phyloP scores from a whole-genome alignment of 2,329 filamentous ascomycete species.

The Amphichorda felina region DNA sequence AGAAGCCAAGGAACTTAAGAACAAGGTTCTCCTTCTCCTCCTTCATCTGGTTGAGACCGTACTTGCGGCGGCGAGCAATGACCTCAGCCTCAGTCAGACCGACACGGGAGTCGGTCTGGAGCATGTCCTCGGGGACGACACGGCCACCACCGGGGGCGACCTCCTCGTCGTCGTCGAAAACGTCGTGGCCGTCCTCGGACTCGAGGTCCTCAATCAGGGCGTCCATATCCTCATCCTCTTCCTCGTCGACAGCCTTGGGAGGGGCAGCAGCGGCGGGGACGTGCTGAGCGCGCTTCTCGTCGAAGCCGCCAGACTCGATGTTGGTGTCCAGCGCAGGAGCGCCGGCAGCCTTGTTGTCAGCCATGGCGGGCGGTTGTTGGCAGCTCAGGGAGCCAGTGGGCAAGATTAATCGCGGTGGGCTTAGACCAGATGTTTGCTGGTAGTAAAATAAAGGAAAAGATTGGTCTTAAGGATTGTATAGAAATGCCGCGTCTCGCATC shows the following conservation, averaged over 20 bases:
- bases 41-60: constrained; percentile 81
- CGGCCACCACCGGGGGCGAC: constrained; percentile 40
- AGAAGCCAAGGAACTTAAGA: constrained; percentile 74
- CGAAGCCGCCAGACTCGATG: constrained; percentile 53
- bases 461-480: neutral
- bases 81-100: constrained; percentile 68
- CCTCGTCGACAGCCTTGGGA: constrained; percentile 44
- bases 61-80: constrained; percentile 49
- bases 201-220: constrained; percentile 80
- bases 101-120: constrained; percentile 61
- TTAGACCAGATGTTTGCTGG: too few species aligned
- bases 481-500: neutral
- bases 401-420: neutral
- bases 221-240: constrained; percentile 70
- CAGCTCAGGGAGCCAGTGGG: too few species aligned
- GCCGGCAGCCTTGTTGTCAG: constrained; percentile 38
- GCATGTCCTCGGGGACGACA: constrained; percentile 58
- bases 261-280: constrained; percentile 15
- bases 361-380: constrained; percentile 28
- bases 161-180: constrained; percentile 49
- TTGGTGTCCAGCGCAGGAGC: constrained; percentile 50
- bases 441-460: too few species aligned
- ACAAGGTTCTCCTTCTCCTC: constrained; percentile 80
- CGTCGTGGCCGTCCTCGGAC: constrained; percentile 61
- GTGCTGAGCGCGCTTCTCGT: constrained; percentile 43